Conservation (phyloP, 2,329 filamentous ascomycete genomes). For the Cladosporium sp. region DNA sequence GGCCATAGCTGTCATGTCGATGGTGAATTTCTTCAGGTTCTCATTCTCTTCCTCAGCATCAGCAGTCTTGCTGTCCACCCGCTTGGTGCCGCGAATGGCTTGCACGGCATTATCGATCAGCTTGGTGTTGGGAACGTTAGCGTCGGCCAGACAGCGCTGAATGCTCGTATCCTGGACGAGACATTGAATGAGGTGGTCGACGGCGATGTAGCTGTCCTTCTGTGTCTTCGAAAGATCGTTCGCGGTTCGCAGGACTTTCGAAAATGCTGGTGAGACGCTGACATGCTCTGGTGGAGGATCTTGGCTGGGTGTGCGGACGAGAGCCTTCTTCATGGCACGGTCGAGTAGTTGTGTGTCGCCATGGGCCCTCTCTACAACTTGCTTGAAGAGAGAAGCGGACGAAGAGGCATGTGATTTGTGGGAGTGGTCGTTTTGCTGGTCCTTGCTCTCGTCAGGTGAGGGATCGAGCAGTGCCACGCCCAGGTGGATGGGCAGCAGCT, state of each 20-base stretch:
- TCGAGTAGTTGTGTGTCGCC: slow-evolving; percentile 89
- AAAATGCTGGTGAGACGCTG: slow-evolving; percentile 77
- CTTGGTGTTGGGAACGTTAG: slow-evolving; percentile 89
- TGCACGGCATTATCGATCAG: slow-evolving; percentile 87
- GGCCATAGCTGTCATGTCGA: slow-evolving; percentile 96
- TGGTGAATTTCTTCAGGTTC: slow-evolving; percentile 96
- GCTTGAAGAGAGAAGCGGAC: slow-evolving; percentile 78
- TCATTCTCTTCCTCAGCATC: slow-evolving; percentile 92
- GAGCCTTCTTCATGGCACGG: slow-evolving; percentile 82
- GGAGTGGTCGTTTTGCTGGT: slow-evolving; percentile 65
- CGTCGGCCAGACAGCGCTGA: slow-evolving; percentile 73
- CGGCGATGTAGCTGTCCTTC: slow-evolving; percentile 90
- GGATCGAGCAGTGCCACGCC: slow-evolving; percentile 79
- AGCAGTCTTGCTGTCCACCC: slow-evolving; percentile 94
- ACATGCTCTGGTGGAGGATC: slow-evolving; percentile 91
- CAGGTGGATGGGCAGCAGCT: slow-evolving; percentile 86
- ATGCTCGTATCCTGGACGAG: slow-evolving; percentile 77
- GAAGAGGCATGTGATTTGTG: slow-evolving; percentile 66
- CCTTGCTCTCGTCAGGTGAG: slow-evolving; percentile 70
- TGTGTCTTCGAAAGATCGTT: slow-evolving; percentile 94
- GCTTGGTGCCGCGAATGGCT: slow-evolving; percentile 85
- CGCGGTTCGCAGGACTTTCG: slow-evolving; percentile 78
- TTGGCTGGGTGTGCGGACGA: slow-evolving; percentile 90
- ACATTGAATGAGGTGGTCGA: slow-evolving; percentile 84
- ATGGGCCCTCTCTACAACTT: slow-evolving; percentile 90